Percentiles rank a stretch among this genome's conserved stretches.
Evolutionary conservation across 2,329 filamentous ascomycete species (phyloP).

Genomic region (Diaporthe helianthi): DNA sequence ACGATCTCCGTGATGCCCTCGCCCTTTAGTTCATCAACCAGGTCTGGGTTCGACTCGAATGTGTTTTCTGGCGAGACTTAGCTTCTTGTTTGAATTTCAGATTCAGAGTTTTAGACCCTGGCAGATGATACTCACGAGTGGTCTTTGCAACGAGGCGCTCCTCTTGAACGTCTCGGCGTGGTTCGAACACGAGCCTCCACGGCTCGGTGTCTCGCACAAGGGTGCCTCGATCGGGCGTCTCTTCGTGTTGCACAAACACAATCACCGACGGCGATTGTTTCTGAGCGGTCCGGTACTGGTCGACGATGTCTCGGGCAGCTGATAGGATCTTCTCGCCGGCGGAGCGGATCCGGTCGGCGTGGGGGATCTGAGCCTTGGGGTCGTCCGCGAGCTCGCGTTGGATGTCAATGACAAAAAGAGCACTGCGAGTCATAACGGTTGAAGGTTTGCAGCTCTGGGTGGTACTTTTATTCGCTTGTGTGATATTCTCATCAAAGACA

Average conservation of each 20-base stretch:
- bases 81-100: background rate
- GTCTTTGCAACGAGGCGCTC: constrained; percentile 42
- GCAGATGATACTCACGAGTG: constrained; percentile 37
- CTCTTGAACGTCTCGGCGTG: constrained; percentile 32
- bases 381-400: constrained; percentile 42
- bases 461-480: background rate
- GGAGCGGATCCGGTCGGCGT: constrained; percentile 39
- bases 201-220: constrained; percentile 39
- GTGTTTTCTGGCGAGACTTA: constrained; percentile 37
- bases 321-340: constrained; percentile 38
- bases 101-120: background rate
- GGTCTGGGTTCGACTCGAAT: constrained; percentile 43
- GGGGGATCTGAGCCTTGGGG: constrained; percentile 39
- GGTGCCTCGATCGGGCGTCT: constrained; percentile 37
- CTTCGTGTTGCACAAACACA: constrained; percentile 44
- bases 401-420: constrained; percentile 46
- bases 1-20: constrained; percentile 39
- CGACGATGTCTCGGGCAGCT: constrained; percentile 35
- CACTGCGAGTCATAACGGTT: constrained; percentile 35
- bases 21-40: constrained; percentile 38
- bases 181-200: constrained; percentile 43
- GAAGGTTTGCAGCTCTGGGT: background rate
- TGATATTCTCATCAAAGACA: background rate
- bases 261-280: constrained; percentile 32
- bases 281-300: constrained; percentile 7